Evolutionary conservation across 345 rosid species (phyloP).

Genomic region (Kandelia obovata): DNA sequence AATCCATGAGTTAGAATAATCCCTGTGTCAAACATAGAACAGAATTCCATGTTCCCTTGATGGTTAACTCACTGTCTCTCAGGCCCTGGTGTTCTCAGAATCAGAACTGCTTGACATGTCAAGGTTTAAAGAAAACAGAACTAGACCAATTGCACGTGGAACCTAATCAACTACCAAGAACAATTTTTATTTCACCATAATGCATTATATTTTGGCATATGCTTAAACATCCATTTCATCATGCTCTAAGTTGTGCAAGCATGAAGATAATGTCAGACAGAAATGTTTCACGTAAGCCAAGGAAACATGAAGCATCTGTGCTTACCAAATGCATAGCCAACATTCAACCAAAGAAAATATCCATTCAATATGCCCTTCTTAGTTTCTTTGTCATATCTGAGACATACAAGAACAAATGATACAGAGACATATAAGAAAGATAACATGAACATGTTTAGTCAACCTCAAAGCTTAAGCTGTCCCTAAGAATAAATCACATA

Average conservation of each 20-base stretch:
- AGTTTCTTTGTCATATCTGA: conserved; percentile 70
- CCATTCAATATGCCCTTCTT: conserved; percentile 49
- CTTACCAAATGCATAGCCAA: conserved; percentile 84
- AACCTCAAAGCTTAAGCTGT: no score
- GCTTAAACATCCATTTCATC: background rate
- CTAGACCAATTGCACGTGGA: background rate
- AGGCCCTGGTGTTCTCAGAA: background rate
- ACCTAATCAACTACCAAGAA: background rate
- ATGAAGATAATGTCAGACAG: background rate
- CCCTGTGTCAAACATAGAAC: no score
- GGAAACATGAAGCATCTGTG: conserved; percentile 10
- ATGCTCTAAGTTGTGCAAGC: background rate
- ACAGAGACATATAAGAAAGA: background rate
- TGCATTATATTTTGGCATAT: background rate
- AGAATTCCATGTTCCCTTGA: no score
- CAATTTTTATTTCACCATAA: background rate
- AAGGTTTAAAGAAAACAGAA: background rate
- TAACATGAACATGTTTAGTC: background rate
- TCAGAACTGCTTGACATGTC: background rate
- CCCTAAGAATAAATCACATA: no score
- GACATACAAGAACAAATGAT: conserved; percentile 1
- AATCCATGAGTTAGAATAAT: no score
- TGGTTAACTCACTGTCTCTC: no score
- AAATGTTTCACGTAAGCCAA: background rate
- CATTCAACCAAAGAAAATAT: conserved; percentile 70